A percentile compares a stretch with the other conserved stretches of the same genome.
These are phyloP conservation scores for Sherardia arvensis DNA, from an alignment of 257 asterid genomes.

Conservation along the genomic window DNA sequence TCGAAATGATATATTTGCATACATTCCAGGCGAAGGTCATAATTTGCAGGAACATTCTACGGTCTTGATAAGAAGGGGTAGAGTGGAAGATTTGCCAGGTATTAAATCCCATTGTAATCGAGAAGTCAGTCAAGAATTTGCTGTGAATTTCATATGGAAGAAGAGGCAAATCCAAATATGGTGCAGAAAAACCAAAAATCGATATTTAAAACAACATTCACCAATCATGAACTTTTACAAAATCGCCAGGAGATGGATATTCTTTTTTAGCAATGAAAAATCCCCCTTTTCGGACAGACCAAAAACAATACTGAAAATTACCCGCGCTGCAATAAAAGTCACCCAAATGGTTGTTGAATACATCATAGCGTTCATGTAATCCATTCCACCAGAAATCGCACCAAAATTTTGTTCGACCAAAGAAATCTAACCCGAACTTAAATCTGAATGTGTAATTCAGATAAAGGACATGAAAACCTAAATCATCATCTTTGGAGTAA, in stretches of 20 bases:
- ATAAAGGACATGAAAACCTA: background rate
- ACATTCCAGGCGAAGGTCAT: background rate
- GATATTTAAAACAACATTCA: too few relatives aligned
- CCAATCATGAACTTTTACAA: too few relatives aligned
- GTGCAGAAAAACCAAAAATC: background rate
- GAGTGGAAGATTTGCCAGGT: constrained; percentile 1
- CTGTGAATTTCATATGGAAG: background rate
- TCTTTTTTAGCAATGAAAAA: too few relatives aligned
- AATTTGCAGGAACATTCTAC: too few relatives aligned
- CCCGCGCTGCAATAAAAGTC: too few relatives aligned
- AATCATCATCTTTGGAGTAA: background rate
- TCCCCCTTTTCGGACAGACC: too few relatives aligned
- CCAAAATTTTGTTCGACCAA: background rate
- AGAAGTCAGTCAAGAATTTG: background rate
- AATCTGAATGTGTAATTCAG: background rate
- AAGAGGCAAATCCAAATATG: background rate
- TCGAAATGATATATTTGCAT: background rate
- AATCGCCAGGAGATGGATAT: too few relatives aligned
- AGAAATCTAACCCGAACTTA: background rate
- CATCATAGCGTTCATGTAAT: too few relatives aligned
- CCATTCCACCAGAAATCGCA: background rate
- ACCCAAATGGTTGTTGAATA: too few relatives aligned
- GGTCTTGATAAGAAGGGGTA: background rate
- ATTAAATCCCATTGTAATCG: constrained; percentile 2
- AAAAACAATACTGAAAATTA: too few relatives aligned